Base-by-base conservation (phyloP, 495 filamentous ascomycete species). In the Neurospora sp. region DNA sequence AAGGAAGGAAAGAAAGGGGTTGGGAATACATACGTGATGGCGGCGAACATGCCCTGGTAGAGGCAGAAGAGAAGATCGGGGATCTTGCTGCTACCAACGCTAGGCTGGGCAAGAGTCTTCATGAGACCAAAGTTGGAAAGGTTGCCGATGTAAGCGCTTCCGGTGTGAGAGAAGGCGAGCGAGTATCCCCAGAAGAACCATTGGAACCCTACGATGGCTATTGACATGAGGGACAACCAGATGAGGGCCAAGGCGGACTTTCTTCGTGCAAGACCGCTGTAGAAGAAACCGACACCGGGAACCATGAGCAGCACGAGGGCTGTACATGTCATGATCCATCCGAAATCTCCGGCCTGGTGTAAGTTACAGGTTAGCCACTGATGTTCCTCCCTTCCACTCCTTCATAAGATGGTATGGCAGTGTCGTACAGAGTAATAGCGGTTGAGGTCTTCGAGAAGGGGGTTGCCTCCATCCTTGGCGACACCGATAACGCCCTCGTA, bases 151-250 rank as follows among this genome's bases (percentile, higher is more conserved):
- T 87, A 99, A 69, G 83, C 88, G 71, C 92, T 92, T 16, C 92
- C 93, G 12, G 88, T 85, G 81, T 97, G 93, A 37, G 93, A 96
- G 85, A 98, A 99, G 62, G 94, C 89, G 41, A 99, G 85, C 4
- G 94, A 97, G 81, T 95, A 98, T 46, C 96, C 96, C 96, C 95
- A 98, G 87, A 99, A 97, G 86, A 98, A 99, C 95, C 96, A 99
- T 82, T 98, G 95, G 84, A 99, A 97, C 35, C 90, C 91, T 11
- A 93, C 90, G 69, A 99, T 90, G 18, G 92, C 94, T 27, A 92
- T 90, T n/a, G 94, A 90, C 92, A 98, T 97, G 80, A 98, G 86
- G n/a, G 94, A 94, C 23, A 98, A 90, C 94, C 94, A 98, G 82
- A 99, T 94, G 76, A 98, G 86, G 9, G 94, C 93, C 72, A 99